Evolutionary conservation across 108 stramenopile species (phyloP).

Genomic region (Mediolabrus comicus): DNA sequence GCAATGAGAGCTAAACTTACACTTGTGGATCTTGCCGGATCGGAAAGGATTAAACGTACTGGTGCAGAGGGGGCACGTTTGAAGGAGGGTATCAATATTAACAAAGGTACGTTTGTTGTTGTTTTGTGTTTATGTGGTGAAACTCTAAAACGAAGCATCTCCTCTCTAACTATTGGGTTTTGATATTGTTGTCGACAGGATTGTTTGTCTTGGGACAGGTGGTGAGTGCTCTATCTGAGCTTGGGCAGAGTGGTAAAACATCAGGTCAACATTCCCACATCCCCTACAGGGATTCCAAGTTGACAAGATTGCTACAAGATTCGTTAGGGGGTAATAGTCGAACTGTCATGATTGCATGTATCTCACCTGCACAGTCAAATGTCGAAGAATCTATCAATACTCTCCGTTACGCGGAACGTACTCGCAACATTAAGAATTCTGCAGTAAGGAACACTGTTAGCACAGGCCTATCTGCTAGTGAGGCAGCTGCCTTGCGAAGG

Average conservation of each 20-base stretch:
- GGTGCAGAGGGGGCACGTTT: slow-evolving; percentile 65
- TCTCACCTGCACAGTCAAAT: slow-evolving; percentile 70
- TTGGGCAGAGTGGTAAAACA: slow-evolving; percentile 24
- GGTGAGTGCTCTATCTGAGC: slow-evolving; percentile 49
- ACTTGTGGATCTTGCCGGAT: slow-evolving; percentile 79
- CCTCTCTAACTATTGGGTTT: neutral
- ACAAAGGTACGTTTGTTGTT: slow-evolving; percentile 51
- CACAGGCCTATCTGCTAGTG: slow-evolving; percentile 55
- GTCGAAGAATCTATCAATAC: slow-evolving; percentile 90
- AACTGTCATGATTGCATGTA: slow-evolving; percentile 81
- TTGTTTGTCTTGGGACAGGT: slow-evolving; percentile 72
- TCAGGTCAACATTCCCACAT: slow-evolving; percentile 28
- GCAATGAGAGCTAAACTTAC: slow-evolving; percentile 61
- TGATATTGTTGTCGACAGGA: neutral
- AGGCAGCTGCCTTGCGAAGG: slow-evolving; percentile 67
- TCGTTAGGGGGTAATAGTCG: slow-evolving; percentile 82
- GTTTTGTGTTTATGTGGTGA: neutral
- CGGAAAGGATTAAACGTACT: slow-evolving; percentile 72
- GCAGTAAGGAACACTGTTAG: slow-evolving; percentile 83
- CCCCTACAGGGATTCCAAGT: slow-evolving; percentile 96
- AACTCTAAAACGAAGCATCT: neutral
- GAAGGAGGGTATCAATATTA: slow-evolving; percentile 91
- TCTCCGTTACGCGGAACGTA: slow-evolving; percentile 86
- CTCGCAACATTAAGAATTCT: slow-evolving; percentile 82
- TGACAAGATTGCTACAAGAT: slow-evolving; percentile 81